Base-by-base conservation (phyloP, 1,139 yeast species). In the Arxiozyma heterogenica region DNA sequence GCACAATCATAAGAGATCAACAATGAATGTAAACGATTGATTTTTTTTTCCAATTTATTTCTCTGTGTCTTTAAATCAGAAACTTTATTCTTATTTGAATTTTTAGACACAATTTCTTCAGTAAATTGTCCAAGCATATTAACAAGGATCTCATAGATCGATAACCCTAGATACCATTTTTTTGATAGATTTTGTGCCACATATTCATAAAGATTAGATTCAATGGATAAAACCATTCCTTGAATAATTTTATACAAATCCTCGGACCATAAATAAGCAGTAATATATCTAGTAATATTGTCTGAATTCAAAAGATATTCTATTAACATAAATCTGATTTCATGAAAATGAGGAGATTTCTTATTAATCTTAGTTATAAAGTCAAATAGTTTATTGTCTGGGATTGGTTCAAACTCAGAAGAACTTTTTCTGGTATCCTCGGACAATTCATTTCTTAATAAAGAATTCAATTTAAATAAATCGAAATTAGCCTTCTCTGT, bases 81-180 rank as follows among this genome's bases (percentile, higher is more conserved):
- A 64, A 57, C 52, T 55, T 63, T 66, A 23, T 57, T 62, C 3
- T 69, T 67, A 44, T 62, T 67, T 7, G 60, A 48, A 51, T 58
- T 60, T 53, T 61, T 65, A 1, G 63, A 52, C 20, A 52, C 54
- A 7, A 67, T 59, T 25, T 64, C 68, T 25, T 63, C 64, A 21
- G 57, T 57, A 5, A 65, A 51, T 38, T 55, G 50, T 48, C 68
- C 70, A 59, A 68, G 49, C 51, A 57, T 51, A 62, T 87, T 87
- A 0, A 82, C 75, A 34, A 85, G 65, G 0, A 84, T 60, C 61
- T 87, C 96, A 58, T 75, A 76, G 0, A 84, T 64, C 0, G 80
- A 71, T 21, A 72, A 56, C 1, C 66, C 66, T 2, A 67, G 44
- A 45, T 55, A 58, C 41, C 61, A 51, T 43, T 62, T 53, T 17